Evolutionary conservation across 768 basidiomycete species (phyloP).

Genomic region (Kwoniella sp.): DNA sequence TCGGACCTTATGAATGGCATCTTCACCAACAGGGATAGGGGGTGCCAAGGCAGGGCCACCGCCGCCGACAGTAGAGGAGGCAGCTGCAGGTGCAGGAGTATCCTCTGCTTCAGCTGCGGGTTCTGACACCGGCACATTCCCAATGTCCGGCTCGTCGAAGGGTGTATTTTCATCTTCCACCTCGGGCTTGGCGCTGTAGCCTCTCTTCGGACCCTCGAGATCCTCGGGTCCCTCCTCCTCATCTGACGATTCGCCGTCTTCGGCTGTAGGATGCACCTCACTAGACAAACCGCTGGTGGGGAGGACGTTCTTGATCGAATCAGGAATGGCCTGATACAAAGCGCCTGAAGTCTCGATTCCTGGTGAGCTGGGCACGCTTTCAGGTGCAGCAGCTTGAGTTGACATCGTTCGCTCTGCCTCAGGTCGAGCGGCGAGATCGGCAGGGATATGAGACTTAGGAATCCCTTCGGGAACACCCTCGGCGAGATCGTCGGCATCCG

Average conservation of each 20-base stretch:
- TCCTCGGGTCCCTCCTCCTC: slow-evolving; percentile 57
- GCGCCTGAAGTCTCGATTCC: not conserved
- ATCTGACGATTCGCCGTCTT: slow-evolving; percentile 39
- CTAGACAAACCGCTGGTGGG: slow-evolving; percentile 12
- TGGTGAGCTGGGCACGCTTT: slow-evolving; percentile 44
- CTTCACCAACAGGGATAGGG: slow-evolving; percentile 18
- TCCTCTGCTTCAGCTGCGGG: not conserved
- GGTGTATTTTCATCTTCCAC: not conserved
- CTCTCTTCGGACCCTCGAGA: slow-evolving; percentile 45
- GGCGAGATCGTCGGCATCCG: slow-evolving; percentile 37
- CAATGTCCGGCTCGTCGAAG: slow-evolving; percentile 4
- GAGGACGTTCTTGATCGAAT: slow-evolving; percentile 1
- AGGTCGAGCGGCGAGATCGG: slow-evolving; percentile 31
- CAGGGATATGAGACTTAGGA: slow-evolving; percentile 36
- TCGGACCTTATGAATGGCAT: slow-evolving; percentile 22
- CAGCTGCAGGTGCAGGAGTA: slow-evolving; percentile 1
- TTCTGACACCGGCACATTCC: not conserved
- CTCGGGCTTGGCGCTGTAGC: slow-evolving; percentile 1
- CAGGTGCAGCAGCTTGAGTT: slow-evolving; percentile 45
- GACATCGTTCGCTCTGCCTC: slow-evolving; percentile 47
- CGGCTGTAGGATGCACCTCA: slow-evolving; percentile 4
- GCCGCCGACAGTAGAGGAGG: slow-evolving; percentile 5
- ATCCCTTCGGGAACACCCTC: slow-evolving; percentile 60
- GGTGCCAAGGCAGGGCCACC: slow-evolving; percentile 19
- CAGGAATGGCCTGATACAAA: not conserved